These are phyloP conservation scores for Crithidia sp. DNA, from an alignment of 208 protist species.

Conservation along the genomic window DNA sequence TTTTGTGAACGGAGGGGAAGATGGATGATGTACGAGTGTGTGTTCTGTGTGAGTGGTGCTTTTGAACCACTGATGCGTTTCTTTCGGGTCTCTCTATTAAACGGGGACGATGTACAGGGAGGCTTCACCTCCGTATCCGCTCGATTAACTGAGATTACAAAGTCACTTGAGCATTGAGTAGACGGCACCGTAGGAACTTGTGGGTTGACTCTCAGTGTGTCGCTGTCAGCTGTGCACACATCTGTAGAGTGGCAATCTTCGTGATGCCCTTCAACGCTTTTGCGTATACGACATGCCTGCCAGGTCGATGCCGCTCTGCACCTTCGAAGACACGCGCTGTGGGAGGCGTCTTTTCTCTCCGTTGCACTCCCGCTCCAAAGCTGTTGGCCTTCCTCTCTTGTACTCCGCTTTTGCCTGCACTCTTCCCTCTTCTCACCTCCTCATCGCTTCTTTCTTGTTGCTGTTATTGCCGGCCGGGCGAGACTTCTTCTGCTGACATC, in stretches of 20 bases:
- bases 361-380: no score
- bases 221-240: no score
- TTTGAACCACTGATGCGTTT: background rate
- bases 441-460: background rate
- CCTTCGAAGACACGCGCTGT: no score
- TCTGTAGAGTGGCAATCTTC: no score
- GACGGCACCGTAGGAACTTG: no score
- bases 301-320: no score
- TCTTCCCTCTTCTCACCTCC: background rate
- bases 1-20: background rate
- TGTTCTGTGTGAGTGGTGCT: background rate
- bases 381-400: background rate
- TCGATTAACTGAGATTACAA: background rate
- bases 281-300: no score
- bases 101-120: background rate
- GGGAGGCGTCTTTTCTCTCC: no score
- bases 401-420: slow-evolving; percentile 4
- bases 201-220: no score
- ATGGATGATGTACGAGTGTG: background rate
- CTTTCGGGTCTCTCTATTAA: no score
- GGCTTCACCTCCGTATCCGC: background rate
- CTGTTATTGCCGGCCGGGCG: background rate
- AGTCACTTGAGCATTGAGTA: background rate
- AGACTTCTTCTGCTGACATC: no score
- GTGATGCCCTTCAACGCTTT: no score